Evolutionary conservation across 1,139 yeast genomes (phyloP), one percentile per base, ranked within the genome.

Genomic region (Scheffersomyces illinoinensis): DNA sequence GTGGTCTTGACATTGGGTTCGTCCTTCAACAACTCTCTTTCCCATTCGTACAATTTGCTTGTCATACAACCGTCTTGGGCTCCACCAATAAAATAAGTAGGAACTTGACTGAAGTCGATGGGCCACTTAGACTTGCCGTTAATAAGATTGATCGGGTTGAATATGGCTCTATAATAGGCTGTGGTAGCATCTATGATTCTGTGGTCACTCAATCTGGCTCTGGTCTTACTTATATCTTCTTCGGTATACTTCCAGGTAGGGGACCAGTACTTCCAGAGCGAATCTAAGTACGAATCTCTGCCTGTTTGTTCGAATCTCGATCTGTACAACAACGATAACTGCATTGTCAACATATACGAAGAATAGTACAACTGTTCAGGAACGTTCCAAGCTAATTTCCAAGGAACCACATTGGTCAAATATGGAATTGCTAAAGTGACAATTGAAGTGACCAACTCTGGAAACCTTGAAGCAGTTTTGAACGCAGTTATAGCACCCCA

Each of bases 401-500:
- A 73, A 2, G 64, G 47, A 5, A 67, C 66, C 51, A 79, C 56
- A 53, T 74, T 74, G 5, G 72, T 59, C 20, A 78, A 54, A 57
- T 76, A 76, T 1, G 84, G 84, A 58, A 80, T 79, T 5, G 83
- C 82, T 66, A 80, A 64, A 14, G 78, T 71, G 17, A 71, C 77
- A 61, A 74, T 68, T n/a, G 79, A 75, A 2, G 77, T 67, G 24
- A 80, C 63, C 57, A 72, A 61, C 10, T 77, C 77, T 0, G 84
- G 84, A 58, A 71, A 78, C 58, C 73, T 56, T 50, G 70, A 67
- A 2, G 82, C 79, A 2, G 78, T 67, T 61, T 77, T 76, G 65
- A 72, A 79, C 14, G 77, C 65, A 46, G 73, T 68, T 26, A 78
- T 66, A 1, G 84, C 83, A 33, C 84, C 84, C 84, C 84, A 80